Base-by-base conservation (phyloP, 257 asterid genomes). In the Primulina eburnea region DNA sequence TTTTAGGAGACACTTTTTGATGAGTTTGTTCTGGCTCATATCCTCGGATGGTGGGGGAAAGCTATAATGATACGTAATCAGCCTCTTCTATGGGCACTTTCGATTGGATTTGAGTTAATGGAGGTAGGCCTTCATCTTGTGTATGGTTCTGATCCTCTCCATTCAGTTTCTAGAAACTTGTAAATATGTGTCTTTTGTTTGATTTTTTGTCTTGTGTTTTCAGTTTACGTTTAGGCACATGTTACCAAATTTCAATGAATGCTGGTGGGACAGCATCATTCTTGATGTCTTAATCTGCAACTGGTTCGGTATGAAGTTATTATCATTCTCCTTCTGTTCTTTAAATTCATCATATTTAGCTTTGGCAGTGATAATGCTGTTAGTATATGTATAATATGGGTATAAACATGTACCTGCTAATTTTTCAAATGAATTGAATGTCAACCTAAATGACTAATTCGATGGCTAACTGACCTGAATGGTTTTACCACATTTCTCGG, bases 41-140 rank as follows among this genome's bases (percentile, higher is more conserved):
- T 94, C 71, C 87, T 91, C 76, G 99, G 99, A 63, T 94, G 99
- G 97, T 94, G 99, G 99, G 99, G 97, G 53, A 94, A 94, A 79
- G 99, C 99, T 56, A 91, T 94, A 78, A 94, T 94, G 99, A 94
- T 94, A 66, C 96, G 99, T 71, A 64, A 75, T 71, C 53, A 64
- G 57, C 53, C 66, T 62, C 47, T 65, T 62, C 24, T 38, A 43
- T 63, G 97, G 68, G 33, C 80, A 66, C 71, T 17, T 65, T 75
- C 43, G 56, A 69, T 73, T 62, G 47, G 30, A 60, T 50, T 18
- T 65, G 53, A 24, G 28, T 78, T 70, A 65, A 71, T 30, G 75
- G 40, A 30, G 53, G 59, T 53, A 68, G 60, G 18, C 60, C 63
- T 71, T 24, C 35, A 30, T 60, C 60, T 71, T 71, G n/a, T 50